Conservation (phyloP, 805 yeast genomes). For the Phaffomyces opuntiae region DNA sequence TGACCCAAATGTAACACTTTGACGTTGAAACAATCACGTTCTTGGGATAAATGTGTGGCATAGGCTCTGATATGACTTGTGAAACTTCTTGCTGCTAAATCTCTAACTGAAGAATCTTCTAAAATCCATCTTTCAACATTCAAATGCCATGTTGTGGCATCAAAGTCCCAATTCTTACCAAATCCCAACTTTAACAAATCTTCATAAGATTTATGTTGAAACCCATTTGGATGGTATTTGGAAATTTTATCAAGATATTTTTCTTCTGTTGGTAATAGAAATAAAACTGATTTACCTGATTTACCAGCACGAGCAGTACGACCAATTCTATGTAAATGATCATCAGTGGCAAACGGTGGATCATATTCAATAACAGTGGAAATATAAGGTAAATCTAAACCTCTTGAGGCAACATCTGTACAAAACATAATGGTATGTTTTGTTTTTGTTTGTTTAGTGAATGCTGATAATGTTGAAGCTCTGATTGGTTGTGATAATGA, state of each 20-base stretch:
- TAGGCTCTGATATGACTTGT: constrained; percentile 90
- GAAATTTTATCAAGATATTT: constrained; percentile 61
- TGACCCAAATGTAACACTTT: constrained; percentile 88
- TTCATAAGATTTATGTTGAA: constrained; percentile 44
- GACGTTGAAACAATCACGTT: constrained; percentile 75
- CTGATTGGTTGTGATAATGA: constrained; percentile 80
- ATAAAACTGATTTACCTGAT: constrained; percentile 68
- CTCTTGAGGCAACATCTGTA: constrained; percentile 98
- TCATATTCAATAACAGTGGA: constrained; percentile 86
- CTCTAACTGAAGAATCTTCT: constrained; percentile 53
- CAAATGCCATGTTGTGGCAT: constrained; percentile 95
- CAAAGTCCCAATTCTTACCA: constrained; percentile 73
- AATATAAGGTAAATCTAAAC: constrained; percentile 84
- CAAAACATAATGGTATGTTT: constrained; percentile 71
- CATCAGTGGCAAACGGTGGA: constrained; percentile 91
- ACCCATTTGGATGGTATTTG: constrained; percentile 48
- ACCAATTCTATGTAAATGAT: constrained; percentile 94
- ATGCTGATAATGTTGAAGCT: constrained; percentile 53
- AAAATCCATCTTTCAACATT: constrained; percentile 83
- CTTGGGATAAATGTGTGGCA: constrained; percentile 84
- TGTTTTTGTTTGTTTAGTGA: constrained; percentile 31
- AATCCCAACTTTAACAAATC: constrained; percentile 32
- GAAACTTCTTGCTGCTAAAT: constrained; percentile 72
- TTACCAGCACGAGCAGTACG: constrained; percentile 98
- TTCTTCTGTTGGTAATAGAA: constrained; percentile 91